phyloP scores from a whole-genome alignment of 108 stramenopile genomes.

The Stephanodiscus triporus region DNA sequence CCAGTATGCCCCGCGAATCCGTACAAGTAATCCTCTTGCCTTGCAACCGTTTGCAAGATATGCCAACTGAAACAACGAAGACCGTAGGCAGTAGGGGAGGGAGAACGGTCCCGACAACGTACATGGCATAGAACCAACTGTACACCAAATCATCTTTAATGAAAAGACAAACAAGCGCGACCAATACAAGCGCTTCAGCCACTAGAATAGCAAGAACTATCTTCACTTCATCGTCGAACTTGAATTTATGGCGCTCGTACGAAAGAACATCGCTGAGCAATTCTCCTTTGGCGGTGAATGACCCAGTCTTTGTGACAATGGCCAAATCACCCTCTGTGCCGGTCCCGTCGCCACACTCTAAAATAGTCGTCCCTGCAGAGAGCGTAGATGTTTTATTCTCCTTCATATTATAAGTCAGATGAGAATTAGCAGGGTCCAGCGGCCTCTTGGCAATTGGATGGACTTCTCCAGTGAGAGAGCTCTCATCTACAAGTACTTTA shows the following conservation, averaged over 20 bases:
- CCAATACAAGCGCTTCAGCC: slow-evolving; percentile 54
- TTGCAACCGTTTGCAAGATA: slow-evolving; percentile 61
- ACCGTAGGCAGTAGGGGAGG: slow-evolving; percentile 73
- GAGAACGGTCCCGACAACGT: slow-evolving; percentile 45
- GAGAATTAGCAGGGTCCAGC: slow-evolving; percentile 43
- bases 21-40: slow-evolving; percentile 66
- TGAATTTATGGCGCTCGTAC: slow-evolving; percentile 69
- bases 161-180: slow-evolving; percentile 43
- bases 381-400: slow-evolving; percentile 57
- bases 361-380: slow-evolving; percentile 64
- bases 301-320: slow-evolving; percentile 60
- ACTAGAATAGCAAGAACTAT: slow-evolving; percentile 56
- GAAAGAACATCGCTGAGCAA: slow-evolving; percentile 64
- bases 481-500: slow-evolving; percentile 59
- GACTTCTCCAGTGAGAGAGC: slow-evolving; percentile 68
- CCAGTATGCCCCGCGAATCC: slow-evolving; percentile 68
- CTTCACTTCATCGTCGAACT: slow-evolving; percentile 68
- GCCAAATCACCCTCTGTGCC: slow-evolving; percentile 46
- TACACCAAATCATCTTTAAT: slow-evolving; percentile 58
- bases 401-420: slow-evolving; percentile 33
- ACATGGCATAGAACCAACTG: slow-evolving; percentile 62
- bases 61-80: slow-evolving; percentile 61
- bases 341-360: slow-evolving; percentile 49
- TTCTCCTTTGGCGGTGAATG: slow-evolving; percentile 66
- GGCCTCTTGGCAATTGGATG: slow-evolving; percentile 58